Base-by-base conservation (phyloP, 2,329 filamentous ascomycete species). In the Tolypocladium nubicola region DNA sequence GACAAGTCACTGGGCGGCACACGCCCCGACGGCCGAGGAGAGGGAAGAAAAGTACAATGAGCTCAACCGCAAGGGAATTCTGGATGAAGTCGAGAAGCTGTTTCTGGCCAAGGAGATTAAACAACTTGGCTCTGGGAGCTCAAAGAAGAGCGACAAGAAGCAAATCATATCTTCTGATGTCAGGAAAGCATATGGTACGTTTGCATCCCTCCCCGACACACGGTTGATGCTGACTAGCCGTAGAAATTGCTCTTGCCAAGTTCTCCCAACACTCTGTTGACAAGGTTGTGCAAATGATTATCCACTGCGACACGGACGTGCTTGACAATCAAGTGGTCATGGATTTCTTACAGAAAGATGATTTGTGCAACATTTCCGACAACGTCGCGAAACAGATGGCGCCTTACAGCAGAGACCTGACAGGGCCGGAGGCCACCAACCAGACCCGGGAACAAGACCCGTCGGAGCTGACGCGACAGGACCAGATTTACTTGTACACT, bases 91-190 rank as follows among this genome's bases (percentile, higher is more conserved):
- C 56, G 94, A 99, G 75, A 95, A 96, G 72, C 79, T 97, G 45
- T 99, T 99, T 76, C 84, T 95, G 82, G 93, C 94, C 56, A 97
- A 97, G 75, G 94, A 99, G 72, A 93, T 91, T 74, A 97, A 95
- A 76, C 83, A 87, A 62, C 78, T 97, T 66, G 90, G 90, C 61
- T 82, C 83, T 65, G 81, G 83, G 61, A 70, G 74, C 57, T 83
- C 84, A 65, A 90, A 90, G 74, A 92, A 92, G 75, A 87, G 90
- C 67, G 93, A 97, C 70, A 97, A 97, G 84, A 97, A 97, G 77
- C 91, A 97, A 72, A 85, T 99, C 71, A 96, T 99, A 67, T 91
- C 89, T 53, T 87, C 85, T 63, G 93, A 97, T 72, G 78, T 97
- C 67, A 88, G 89, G 67, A 93, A 93, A 75, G 89, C 85, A 57